These are phyloP conservation scores for Condylostoma magnum DNA, from an alignment of 169 alveolate genomes.

Conservation along the genomic window DNA sequence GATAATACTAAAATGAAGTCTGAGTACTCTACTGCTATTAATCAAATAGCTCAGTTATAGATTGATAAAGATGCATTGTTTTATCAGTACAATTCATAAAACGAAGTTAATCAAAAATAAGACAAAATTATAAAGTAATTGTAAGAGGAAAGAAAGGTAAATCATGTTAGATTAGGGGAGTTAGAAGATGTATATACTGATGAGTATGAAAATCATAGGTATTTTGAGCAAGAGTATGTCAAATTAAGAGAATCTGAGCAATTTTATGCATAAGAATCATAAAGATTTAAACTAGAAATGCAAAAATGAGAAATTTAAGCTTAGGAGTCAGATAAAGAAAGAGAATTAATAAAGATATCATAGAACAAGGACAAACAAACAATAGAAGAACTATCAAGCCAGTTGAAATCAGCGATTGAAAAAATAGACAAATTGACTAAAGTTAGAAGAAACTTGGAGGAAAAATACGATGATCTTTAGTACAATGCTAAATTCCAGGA, in stretches of 20 bases:
- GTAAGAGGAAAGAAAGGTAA: neutral
- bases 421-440: conserved; percentile 15
- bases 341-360: neutral
- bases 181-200: neutral
- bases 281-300: neutral
- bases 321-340: conserved; percentile 2
- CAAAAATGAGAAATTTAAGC: neutral
- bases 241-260: conserved; percentile 18
- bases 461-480: conserved; percentile 12
- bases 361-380: neutral
- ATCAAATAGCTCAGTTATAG: conserved; percentile 13
- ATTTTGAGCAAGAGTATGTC: conserved; percentile 18
- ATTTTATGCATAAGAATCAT: neutral
- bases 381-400: neutral
- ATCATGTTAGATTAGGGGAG: neutral
- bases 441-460: conserved; percentile 13
- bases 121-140: neutral
- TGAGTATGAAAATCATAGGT: conserved; percentile 9
- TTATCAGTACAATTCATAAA: neutral
- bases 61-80: neutral
- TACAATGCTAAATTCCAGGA: neutral
- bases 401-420: neutral
- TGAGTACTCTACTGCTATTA: neutral
- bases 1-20: neutral
- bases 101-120: neutral